These are phyloP conservation scores for Yarrowia hollandica DNA, from an alignment of 805 yeast genomes.

Conservation along the genomic window DNA sequence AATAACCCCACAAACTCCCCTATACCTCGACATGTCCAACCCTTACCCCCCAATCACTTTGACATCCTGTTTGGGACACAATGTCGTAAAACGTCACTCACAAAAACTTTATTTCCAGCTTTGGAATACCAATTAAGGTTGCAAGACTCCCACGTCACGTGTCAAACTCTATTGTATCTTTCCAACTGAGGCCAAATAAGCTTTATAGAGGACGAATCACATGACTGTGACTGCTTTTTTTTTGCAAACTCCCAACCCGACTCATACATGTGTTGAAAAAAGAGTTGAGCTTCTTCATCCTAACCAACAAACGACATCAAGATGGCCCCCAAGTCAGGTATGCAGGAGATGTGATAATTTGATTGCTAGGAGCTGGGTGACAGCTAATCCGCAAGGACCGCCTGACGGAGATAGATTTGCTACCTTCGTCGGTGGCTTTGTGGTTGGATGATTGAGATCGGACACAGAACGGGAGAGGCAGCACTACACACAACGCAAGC, in stretches of 20 bases:
- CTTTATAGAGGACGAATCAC: background rate
- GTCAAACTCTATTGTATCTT: too few relatives aligned
- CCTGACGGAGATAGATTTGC: slow-evolving; percentile 28
- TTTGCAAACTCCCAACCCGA: slow-evolving; percentile 8
- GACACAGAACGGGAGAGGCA: background rate
- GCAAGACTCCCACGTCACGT: too few relatives aligned
- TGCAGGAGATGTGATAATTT: slow-evolving; percentile 30
- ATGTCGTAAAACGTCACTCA: too few relatives aligned
- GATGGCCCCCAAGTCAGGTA: slow-evolving; percentile 30
- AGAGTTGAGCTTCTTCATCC: slow-evolving; percentile 23
- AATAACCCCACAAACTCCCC: too few relatives aligned
- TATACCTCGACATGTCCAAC: too few relatives aligned
- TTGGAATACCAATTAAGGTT: too few relatives aligned
- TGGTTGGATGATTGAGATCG: too few relatives aligned
- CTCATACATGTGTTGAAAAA: slow-evolving; percentile 16
- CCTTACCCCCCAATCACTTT: background rate
- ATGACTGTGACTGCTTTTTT: slow-evolving; percentile 27
- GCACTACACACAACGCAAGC: too few relatives aligned
- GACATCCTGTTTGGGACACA: background rate
- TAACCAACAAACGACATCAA: slow-evolving; percentile 27
- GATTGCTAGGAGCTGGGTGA: slow-evolving; percentile 28
- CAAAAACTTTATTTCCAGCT: too few relatives aligned
- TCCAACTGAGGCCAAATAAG: too few relatives aligned
- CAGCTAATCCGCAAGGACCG: slow-evolving; percentile 30
- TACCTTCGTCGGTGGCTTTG: slow-evolving; percentile 26